Percentiles rank a stretch among this genome's conserved stretches.
phyloP scores from a whole-genome alignment of 73 alveolate genomes.

The Loxodes magnus region DNA sequence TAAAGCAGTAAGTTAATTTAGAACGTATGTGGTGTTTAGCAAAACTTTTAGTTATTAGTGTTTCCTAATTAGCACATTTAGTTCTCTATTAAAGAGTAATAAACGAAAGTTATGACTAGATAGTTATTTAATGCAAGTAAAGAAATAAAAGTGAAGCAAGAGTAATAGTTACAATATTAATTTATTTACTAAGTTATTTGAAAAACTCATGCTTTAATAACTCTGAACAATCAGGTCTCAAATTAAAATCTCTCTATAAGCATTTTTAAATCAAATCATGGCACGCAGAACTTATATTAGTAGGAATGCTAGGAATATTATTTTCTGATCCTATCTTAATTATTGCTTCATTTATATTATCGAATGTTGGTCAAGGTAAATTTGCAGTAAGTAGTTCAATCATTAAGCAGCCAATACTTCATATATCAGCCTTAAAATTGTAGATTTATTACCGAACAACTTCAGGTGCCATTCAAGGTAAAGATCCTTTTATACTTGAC shows the following conservation, averaged over 20 bases:
- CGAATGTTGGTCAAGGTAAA: constrained; percentile 63
- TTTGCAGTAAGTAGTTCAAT: constrained; percentile 48
- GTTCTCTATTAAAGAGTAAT: no score
- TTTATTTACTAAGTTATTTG: no score
- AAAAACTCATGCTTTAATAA: constrained; percentile 16
- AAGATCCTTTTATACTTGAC: constrained; percentile 37
- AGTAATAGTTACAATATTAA: no score
- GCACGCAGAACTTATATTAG: background rate
- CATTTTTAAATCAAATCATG: constrained; percentile 1
- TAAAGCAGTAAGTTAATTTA: no score
- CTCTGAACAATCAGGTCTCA: constrained; percentile 17
- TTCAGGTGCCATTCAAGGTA: constrained; percentile 67
- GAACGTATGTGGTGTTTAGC: no score
- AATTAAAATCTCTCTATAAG: constrained; percentile 5
- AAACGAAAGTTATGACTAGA: no score
- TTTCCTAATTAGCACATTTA: no score
- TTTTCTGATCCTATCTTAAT: background rate
- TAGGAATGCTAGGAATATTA: background rate
- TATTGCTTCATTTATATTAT: background rate
- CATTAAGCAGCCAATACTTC: constrained; percentile 59
- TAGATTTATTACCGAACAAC: constrained; percentile 31
- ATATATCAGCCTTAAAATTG: constrained; percentile 37
- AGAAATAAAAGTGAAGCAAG: no score
- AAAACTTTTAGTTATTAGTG: no score
- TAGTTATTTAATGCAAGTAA: no score